Base-by-base conservation (phyloP, 2,329 filamentous ascomycete species). In the Chalara sp. region DNA sequence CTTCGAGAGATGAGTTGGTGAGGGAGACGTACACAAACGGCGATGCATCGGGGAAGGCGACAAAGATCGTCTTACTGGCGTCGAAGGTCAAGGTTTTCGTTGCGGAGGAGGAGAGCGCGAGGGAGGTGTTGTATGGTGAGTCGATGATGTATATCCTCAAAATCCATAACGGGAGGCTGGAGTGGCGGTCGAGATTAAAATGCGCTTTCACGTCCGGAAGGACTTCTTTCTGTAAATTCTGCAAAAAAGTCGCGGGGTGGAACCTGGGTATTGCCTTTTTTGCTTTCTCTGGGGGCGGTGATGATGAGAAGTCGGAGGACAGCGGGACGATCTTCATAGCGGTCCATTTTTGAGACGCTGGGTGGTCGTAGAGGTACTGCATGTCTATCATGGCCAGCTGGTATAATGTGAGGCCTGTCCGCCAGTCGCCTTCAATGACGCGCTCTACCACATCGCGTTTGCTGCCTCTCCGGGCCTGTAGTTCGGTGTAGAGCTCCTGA, bases 141-240 rank as follows among this genome's bases (percentile, higher is more conserved):
- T 93, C 86, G 55, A 89, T 72, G 52, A 91, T 80, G 61, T 89
- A 87, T 44, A 95, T 83, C 47, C 89, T 82, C n/a, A 95, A 70
- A 30, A 93, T 74, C 1, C 87, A 76, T 4, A 93, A 71, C 0
- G 87, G 81, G n/a, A 86, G 72, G 1, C 76, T 74, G 48, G 78
- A 75, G 48, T 87, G 84, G n/a, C 84, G 80, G 57, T 86, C 83
- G 53, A 93, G 80, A 59, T 88, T 84, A 66, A 89, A 93, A 67
- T 95, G 87, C 5, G 87, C 86, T 67, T 93, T 95, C 59, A 91
- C 80, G 52, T 93, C 78, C 1, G 89, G 87, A 1, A 88, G 74
- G 13, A 90, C 78, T 62, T 91, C 84, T 40, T 75, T 74, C 58
- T 91, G 86, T 2, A 96, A 78, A 57, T 84, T 86, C 56, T 81